Conservation (phyloP, 2,329 filamentous ascomycete species). For the Xylaria multiplex region DNA sequence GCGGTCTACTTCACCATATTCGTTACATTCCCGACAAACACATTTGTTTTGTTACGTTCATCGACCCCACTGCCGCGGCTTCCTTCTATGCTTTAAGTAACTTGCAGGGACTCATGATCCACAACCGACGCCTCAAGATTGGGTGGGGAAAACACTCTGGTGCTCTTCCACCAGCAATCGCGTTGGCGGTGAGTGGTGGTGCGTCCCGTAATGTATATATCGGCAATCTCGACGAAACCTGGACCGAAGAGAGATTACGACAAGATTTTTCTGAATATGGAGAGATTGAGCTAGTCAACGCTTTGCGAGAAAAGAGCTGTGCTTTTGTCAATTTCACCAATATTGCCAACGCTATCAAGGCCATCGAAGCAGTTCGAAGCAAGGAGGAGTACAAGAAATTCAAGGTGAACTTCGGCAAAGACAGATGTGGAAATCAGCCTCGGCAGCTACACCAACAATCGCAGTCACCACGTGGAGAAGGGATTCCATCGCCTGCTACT, state of each 20-base stretch:
- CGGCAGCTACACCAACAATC: slow-evolving; percentile 79
- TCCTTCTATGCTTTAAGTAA: slow-evolving; percentile 99
- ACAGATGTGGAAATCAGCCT: slow-evolving; percentile 95
- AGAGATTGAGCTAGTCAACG: slow-evolving; percentile 97
- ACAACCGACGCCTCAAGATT: slow-evolving; percentile 97
- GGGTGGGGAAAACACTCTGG: slow-evolving; percentile 99
- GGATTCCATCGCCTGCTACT: slow-evolving; percentile 64
- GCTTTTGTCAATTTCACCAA: slow-evolving; percentile 99
- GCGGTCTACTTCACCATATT: slow-evolving; percentile 95
- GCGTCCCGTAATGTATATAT: slow-evolving; percentile 99
- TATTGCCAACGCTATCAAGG: slow-evolving; percentile 99
- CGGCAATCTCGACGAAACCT: slow-evolving; percentile 95
- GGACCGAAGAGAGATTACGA: slow-evolving; percentile 93
- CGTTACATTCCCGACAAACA: slow-evolving; percentile 99
- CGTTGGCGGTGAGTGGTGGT: slow-evolving; percentile 92
- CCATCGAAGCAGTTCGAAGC: slow-evolving; percentile 93
- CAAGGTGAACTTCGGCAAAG: slow-evolving; percentile 99
- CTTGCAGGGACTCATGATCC: slow-evolving; percentile 97
- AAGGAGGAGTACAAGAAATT: slow-evolving; percentile 98
- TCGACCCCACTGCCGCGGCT: slow-evolving; percentile 95
- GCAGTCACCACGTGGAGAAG: slow-evolving; percentile 74
- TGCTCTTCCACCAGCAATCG: slow-evolving; percentile 93
- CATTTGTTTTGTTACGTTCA: slow-evolving; percentile 99
- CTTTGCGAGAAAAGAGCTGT: slow-evolving; percentile 97
- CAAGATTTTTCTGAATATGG: slow-evolving; percentile 98